Evolutionary conservation across 148 eudicot species (phyloP).

Genomic region (Spergularia bocconei): DNA sequence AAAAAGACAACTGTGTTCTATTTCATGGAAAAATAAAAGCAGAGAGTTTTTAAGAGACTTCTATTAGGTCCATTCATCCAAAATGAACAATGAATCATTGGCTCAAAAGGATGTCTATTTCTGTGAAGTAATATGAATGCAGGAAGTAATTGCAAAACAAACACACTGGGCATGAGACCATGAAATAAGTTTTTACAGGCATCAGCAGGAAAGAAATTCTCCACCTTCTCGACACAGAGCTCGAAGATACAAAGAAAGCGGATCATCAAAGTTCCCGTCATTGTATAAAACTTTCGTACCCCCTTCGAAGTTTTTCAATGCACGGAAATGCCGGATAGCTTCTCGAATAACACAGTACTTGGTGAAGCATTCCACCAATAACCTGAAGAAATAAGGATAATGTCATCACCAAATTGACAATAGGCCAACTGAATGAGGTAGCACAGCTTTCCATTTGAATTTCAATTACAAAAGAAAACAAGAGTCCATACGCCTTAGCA

Average conservation of each 20-base stretch:
- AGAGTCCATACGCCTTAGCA: background rate
- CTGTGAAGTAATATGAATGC: background rate
- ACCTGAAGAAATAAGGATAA: slow-evolving; percentile 38
- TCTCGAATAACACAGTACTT: slow-evolving; percentile 83
- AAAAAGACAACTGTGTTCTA: too few relatives aligned
- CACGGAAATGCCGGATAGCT: slow-evolving; percentile 98
- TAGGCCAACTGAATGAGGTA: slow-evolving; percentile 2
- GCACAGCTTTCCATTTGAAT: background rate
- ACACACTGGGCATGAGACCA: background rate
- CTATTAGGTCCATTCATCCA: background rate
- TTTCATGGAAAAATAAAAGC: too few relatives aligned
- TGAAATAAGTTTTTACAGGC: background rate
- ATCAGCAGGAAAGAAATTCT: background rate
- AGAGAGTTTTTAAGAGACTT: too few relatives aligned
- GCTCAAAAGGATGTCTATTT: background rate
- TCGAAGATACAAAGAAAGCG: slow-evolving; percentile 93
- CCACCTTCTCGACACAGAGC: slow-evolving; percentile 94
- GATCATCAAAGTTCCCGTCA: slow-evolving; percentile 85
- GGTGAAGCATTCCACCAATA: slow-evolving; percentile 93
- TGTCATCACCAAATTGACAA: slow-evolving; percentile 6
- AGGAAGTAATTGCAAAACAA: slow-evolving; percentile 8
- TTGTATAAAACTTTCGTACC: slow-evolving; percentile 63
- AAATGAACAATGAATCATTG: background rate
- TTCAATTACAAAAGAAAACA: background rate
- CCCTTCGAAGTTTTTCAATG: slow-evolving; percentile 66